These are phyloP conservation scores for Chalaropsis ovoidea DNA, from an alignment of 2,329 filamentous ascomycete species.

Conservation along the genomic window DNA sequence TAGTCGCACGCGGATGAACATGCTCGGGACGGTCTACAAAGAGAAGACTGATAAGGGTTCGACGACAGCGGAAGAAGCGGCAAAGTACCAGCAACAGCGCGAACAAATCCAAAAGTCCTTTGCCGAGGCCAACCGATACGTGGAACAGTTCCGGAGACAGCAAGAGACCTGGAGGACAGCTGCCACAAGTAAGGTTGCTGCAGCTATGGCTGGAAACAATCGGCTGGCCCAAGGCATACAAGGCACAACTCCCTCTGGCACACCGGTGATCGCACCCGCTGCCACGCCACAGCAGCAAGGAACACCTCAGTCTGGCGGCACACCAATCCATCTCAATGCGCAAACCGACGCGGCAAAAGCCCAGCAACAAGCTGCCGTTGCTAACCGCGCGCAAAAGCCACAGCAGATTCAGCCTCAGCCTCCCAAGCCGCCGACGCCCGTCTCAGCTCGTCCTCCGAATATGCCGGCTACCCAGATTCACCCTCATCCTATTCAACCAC, in stretches of 20 bases:
- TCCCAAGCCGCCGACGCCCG: constrained; percentile 21
- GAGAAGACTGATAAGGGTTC: constrained; percentile 38
- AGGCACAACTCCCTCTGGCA: constrained; percentile 1
- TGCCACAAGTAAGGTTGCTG: constrained; percentile 20
- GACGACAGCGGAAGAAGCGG: constrained; percentile 40
- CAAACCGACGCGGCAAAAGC: constrained; percentile 25
- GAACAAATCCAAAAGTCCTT: constrained; percentile 39
- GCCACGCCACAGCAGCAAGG: constrained; percentile 2
- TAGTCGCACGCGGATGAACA: constrained; percentile 35
- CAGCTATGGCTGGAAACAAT: constrained; percentile 20
- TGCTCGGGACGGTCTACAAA: constrained; percentile 37
- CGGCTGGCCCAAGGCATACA: constrained; percentile 16
- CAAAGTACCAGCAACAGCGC: constrained; percentile 38
- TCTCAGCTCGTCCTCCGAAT: neutral
- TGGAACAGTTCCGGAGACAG: constrained; percentile 40
- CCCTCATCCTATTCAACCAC: constrained; percentile 26
- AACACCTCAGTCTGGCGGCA: constrained; percentile 12
- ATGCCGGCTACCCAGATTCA: constrained; percentile 23
- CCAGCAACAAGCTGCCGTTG: constrained; percentile 23
- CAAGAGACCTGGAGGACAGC: constrained; percentile 33
- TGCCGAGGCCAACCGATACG: constrained; percentile 40
- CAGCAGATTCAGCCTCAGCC: constrained; percentile 23
- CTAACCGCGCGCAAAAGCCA: constrained; percentile 17
- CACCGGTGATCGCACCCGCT: constrained; percentile 13
- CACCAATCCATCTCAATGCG: constrained; percentile 11